Base-by-base conservation (phyloP, 768 basidiomycete species). In the Lactarius vividus region DNA sequence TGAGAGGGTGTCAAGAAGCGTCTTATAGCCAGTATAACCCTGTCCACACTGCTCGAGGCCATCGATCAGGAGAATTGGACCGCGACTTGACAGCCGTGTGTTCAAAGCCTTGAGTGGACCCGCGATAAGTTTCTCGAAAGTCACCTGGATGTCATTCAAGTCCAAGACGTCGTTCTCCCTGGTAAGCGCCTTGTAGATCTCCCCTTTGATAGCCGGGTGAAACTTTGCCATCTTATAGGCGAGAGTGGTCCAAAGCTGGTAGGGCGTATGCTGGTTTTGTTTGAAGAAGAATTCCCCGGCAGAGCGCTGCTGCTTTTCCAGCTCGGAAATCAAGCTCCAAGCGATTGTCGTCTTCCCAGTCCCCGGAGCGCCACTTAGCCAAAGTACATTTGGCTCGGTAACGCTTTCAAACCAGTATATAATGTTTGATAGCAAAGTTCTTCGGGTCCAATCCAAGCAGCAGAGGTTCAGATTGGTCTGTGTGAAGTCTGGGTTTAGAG, bases 291-390 rank as follows among this genome's bases (percentile, higher is more conserved):
- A 69, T 8, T 23, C 28, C 26, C 63, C 52, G 0, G 65, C 68
- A 9, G 10, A 63, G 7, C 68, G 65, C 39, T 69, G 68, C 57
- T 59, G 57, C 35, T 35, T 28, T 26, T 61, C 46, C 2, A 69
- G 40, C n/a, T 60, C 61, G 15, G 54, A 57, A 16, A 69, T 59
- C 42, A 69, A 18, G 23, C 65, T 67, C 42, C 57, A 66, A 10
- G 61, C 42, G 37, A 69, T 60, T 3, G 61, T 15, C 3, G 68
- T 67, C 49, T 69, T 69, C 23, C 68, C 68, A 2, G 68, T 44
- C 2, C 68, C 68, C 2, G 68, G 65, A 39, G 61, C 65, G 61
- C 68, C 68, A 26, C 33, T 11, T n/a, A 69, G 61, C 68, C 65
- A 67, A 10, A 69, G 31, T 1, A 69, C 39, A 49, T 69, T 69